Evolutionary conservation across 225 moss, liverwort and hornwort species (phyloP).

Genomic region (Marchantia paleacea): DNA sequence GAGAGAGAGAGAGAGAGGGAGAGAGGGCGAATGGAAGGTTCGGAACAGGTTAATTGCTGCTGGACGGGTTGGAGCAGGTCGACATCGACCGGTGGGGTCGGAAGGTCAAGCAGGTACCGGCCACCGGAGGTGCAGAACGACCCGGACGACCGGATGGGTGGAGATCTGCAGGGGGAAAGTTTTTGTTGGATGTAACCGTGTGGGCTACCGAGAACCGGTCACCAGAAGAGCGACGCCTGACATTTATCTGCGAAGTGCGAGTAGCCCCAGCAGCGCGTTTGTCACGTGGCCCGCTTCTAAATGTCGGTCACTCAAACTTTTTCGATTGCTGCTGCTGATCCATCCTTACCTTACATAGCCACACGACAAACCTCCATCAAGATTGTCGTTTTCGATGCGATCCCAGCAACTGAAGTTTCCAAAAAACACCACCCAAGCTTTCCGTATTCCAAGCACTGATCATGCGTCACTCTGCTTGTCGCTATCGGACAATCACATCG

Average conservation of each 20-base stretch:
- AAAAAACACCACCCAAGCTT: background rate
- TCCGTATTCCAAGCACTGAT: background rate
- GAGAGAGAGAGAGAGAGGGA: background rate
- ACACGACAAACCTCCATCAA: background rate
- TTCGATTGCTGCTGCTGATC: background rate
- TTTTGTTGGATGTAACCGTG: background rate
- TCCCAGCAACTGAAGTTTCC: background rate
- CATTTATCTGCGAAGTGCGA: background rate
- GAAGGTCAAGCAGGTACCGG: background rate
- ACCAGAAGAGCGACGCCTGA: background rate
- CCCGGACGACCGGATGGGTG: background rate
- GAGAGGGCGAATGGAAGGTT: constrained; percentile 12
- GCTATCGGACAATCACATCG: background rate
- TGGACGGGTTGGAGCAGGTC: background rate
- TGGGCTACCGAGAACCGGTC: background rate
- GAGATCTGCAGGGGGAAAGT: background rate
- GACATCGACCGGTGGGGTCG: no score
- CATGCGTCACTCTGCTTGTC: constrained; percentile 8
- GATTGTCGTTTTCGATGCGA: background rate
- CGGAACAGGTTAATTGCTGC: background rate
- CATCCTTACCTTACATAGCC: background rate
- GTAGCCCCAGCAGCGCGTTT: constrained; percentile 7
- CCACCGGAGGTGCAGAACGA: background rate
- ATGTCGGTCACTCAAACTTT: background rate
- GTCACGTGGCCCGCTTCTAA: constrained; percentile 7